phyloP scores from a whole-genome alignment of 345 rosid genomes.

The Salix koriyanagi region DNA sequence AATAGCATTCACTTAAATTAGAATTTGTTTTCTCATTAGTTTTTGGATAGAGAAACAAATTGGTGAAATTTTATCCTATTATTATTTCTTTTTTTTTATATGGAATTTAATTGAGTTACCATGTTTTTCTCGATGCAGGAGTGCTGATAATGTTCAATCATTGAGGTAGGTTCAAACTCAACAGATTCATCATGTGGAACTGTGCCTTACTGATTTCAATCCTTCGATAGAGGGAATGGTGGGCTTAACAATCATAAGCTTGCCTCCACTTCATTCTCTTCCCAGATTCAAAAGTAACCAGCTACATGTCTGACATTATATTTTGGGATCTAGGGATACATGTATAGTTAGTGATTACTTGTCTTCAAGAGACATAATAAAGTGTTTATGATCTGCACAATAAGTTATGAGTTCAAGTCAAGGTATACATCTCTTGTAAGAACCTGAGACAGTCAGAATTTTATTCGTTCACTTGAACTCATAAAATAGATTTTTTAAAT shows the following conservation, averaged over 20 bases:
- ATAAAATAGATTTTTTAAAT: no score
- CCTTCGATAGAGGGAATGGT: not conserved
- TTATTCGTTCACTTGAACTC: fast-evolving
- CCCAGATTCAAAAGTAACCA: no score
- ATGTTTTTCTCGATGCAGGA: not conserved
- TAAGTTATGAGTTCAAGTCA: no score
- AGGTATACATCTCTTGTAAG: fast-evolving
- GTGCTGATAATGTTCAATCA: not conserved
- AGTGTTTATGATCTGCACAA: fast-evolving
- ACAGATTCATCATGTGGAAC: not conserved
- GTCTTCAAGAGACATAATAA: no score
- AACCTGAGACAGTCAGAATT: fast-evolving
- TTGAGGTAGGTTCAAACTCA: not conserved
- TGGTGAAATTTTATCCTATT: not conserved
- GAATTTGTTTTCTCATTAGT: no score
- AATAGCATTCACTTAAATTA: not conserved
- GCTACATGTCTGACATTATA: no score
- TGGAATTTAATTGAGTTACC: not conserved
- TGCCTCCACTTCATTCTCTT: not conserved
- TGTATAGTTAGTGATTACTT: no score
- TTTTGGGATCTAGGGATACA: no score
- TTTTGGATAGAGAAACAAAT: no score
- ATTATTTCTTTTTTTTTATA: not conserved
- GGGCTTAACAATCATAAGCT: slow-evolving; percentile 9
- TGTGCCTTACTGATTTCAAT: not conserved